Base-by-base conservation (phyloP, 1,284 basidiomycete genomes). In the Tylopilus sp. region DNA sequence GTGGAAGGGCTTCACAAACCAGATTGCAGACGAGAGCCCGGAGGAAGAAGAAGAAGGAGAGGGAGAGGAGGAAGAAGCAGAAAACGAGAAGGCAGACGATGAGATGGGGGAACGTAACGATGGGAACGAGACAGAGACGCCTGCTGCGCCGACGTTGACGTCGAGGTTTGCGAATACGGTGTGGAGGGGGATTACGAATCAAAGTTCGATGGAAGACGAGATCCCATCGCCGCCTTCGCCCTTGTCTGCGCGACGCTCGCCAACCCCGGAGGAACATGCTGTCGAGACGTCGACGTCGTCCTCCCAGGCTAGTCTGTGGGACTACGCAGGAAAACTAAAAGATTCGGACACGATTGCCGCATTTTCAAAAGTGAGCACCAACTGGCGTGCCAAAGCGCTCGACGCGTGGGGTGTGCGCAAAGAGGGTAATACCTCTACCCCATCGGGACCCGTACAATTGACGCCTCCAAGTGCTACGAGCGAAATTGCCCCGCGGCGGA, bases 181-280 rank as follows among this genome's bases (percentile, higher is more conserved):
- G 15, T 87, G 84, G 83, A 76, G 77, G 59, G 85, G 85, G 8
- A 82, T 88, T 54, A 87, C 83, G 2, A 88, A 87, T 59, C 81
- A 84, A 63, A 78, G 76, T 48, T 79, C 83, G 1, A 83, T 85
- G 82, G 83, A 85, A 17, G 65, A 65, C 11, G 58, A 69, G 15
- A 18, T 56, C 2, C 65, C 60, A 2, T 71, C 73, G 2, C 78
- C 81, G 12, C 73, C 78, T 2, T 75, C 78, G 6, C 76, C 79
- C 2, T 57, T 66, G 15, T 66, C 69, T 10, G 60, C 65, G 12
- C 61, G 60, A 26, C 60, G 63, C 1, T 64, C 73, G 21, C 59
- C 69, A 2, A 61, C 68, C 3, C 59, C 68, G n/a, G 56, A 63
- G 7, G 56, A 57, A 24, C 37, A 43, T 17, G 47, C 48, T 7